A percentile compares a stretch with the other conserved stretches of the same genome.
Evolutionary conservation across 2,329 filamentous ascomycete genomes (phyloP).

Genomic region (Fusarium armeniacum): DNA sequence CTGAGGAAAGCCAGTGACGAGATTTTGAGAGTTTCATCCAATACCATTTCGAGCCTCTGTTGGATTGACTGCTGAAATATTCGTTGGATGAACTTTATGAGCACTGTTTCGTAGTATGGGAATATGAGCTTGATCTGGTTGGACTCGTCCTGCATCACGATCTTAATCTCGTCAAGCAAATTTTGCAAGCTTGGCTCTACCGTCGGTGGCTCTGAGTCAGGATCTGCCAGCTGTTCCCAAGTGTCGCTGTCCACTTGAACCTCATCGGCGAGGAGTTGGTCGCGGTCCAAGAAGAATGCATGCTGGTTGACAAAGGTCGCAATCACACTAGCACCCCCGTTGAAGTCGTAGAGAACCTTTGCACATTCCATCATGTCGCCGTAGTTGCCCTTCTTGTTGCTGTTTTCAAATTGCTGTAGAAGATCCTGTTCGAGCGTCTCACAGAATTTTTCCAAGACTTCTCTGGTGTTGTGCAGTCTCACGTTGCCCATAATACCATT

Average conservation of each 20-base stretch:
- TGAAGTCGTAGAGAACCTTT: conserved; percentile 94
- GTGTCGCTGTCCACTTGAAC: conserved; percentile 79
- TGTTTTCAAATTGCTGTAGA: conserved; percentile 96
- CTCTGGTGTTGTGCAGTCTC: conserved; percentile 77
- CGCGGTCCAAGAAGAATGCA: conserved; percentile 98
- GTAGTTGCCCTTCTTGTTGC: conserved; percentile 94
- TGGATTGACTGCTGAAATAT: conserved; percentile 99
- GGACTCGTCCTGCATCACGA: conserved; percentile 97
- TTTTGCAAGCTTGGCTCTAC: conserved; percentile 94
- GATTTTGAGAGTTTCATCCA: conserved; percentile 93
- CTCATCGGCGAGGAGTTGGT: conserved; percentile 91
- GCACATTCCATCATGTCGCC: conserved; percentile 99
- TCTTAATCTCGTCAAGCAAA: conserved; percentile 91
- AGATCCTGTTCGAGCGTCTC: conserved; percentile 96
- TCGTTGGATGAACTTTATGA: conserved; percentile 92
- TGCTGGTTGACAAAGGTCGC: conserved; percentile 98
- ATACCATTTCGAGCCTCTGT: conserved; percentile 92
- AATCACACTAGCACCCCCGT: conserved; percentile 94
- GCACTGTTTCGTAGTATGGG: conserved; percentile 93
- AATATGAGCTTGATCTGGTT: conserved; percentile 97
- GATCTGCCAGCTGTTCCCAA: conserved; percentile 94
- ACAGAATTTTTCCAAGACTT: conserved; percentile 95
- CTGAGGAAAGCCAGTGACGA: conserved; percentile 93
- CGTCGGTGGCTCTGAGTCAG: conserved; percentile 90
- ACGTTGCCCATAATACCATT: conserved; percentile 60